Evolutionary conservation across 2,329 filamentous ascomycete genomes (phyloP), one percentile per base, ranked within the genome.

Genomic region (Xylariomycetidae sp.): DNA sequence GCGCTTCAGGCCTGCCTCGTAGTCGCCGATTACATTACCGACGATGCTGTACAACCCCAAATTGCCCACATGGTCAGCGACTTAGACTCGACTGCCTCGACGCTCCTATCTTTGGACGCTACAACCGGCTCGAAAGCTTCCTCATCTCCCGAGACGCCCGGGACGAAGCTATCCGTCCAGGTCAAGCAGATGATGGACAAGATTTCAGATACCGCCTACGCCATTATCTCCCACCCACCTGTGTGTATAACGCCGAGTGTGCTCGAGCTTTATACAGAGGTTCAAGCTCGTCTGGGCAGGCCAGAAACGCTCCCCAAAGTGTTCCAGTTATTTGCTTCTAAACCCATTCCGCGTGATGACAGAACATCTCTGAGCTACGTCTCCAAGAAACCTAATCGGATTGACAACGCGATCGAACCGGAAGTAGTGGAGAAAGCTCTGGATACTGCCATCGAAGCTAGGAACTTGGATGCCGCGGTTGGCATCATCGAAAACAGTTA

Each of bases 291-390:
- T 9, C 74, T 97, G 27, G 75, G 79, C 41, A 79, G 74, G 36
- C 81, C 88, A 3, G 77, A 86, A 44, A 80, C 85, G 27, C 76
- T 97, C 42, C 88, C 90, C 6, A 75, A 82, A 39, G 77, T 88
- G 26, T 83, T 98, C 53, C 67, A 80, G 36, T 71, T 96, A 33
- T 97, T 90, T 57, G 86, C 87, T 30, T 77, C 77, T 48, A 98
- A 97, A 61, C 83, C 86, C 8, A 67, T 80, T 42, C 85, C 88
- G 3, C 63, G 72, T 31, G 67, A 77, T 49, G 69, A 70, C 31
- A 8, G 8, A 8, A n/a, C 8, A n/a, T 72, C 73, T 7, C 65
- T 86, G 33, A 63, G 64, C 42, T 87, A 80, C 52, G 67, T 66
- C 25, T 57, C 69, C 31, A 77, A 76, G 26, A 85, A 84, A 26